Conservation (phyloP, 352 stramenopile species). For the Globisporangium uncinulatum region DNA sequence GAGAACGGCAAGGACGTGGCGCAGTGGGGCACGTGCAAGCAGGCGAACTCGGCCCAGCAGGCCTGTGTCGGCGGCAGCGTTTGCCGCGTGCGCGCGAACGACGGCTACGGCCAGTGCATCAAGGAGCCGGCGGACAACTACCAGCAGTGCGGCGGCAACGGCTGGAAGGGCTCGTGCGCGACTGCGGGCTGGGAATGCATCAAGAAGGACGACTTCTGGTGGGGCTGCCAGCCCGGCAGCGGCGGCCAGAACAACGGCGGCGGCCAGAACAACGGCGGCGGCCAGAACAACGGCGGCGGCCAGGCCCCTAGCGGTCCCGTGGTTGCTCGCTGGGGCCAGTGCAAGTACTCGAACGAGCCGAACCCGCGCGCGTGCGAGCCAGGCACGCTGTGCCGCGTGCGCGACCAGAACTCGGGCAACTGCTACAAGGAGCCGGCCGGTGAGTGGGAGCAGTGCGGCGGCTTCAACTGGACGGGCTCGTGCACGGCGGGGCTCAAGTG, state of each 20-base stretch:
- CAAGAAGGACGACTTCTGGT: neutral
- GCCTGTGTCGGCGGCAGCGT: neutral
- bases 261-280: neutral
- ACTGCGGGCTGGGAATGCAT: neutral
- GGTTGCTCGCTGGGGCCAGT: neutral
- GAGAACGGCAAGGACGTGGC: neutral
- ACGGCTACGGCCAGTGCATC: slow-evolving; percentile 5
- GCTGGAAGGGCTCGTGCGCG: slow-evolving; percentile 2
- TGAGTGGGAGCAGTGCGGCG: neutral
- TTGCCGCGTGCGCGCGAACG: neutral
- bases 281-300: neutral
- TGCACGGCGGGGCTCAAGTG: neutral
- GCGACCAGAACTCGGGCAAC: neutral
- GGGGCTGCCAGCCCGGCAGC: neutral
- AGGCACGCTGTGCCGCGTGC: neutral
- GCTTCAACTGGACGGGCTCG: neutral
- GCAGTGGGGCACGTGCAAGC: slow-evolving; percentile 4
- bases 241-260: slow-evolving; percentile 1
- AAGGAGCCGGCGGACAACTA: neutral
- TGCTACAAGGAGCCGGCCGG: neutral
- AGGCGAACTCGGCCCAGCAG: neutral
- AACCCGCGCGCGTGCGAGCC: neutral
- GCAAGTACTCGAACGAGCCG: neutral
- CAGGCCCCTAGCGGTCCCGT: neutral
- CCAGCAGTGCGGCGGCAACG: slow-evolving; percentile 2